A percentile compares a stretch with the other conserved stretches of the same genome.
These are phyloP conservation scores for Hagleromyces aurorensis DNA, from an alignment of 805 yeast genomes.

Conservation along the genomic window DNA sequence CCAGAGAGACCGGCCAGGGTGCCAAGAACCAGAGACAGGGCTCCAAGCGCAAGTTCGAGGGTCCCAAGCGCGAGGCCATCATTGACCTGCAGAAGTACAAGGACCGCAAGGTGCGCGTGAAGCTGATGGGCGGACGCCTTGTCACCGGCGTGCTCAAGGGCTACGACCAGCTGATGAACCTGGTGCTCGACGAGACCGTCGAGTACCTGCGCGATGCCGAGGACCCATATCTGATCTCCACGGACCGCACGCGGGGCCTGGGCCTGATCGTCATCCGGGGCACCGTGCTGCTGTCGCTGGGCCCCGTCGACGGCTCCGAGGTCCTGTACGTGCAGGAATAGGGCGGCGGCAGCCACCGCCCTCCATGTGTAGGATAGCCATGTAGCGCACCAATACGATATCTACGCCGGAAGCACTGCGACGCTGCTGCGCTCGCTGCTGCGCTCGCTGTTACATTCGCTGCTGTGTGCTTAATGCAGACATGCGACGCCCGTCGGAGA, in stretches of 20 bases:
- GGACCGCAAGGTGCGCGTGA: constrained; percentile 66
- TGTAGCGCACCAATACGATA: too few relatives aligned
- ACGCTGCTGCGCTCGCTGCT: too few relatives aligned
- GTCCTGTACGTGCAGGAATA: constrained; percentile 22
- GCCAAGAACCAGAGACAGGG: too few relatives aligned
- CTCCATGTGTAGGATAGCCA: too few relatives aligned
- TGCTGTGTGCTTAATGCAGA: too few relatives aligned
- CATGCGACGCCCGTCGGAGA: too few relatives aligned
- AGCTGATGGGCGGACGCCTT: constrained; percentile 79
- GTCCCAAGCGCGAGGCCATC: constrained; percentile 89
- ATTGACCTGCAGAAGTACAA: constrained; percentile 69
- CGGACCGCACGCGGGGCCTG: constrained; percentile 53
- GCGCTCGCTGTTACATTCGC: too few relatives aligned
- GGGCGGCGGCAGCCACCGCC: too few relatives aligned
- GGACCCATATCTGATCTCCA: constrained; percentile 43
- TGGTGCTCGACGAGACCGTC: constrained; percentile 61
- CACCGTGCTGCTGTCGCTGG: constrained; percentile 49
- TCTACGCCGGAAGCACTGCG: too few relatives aligned
- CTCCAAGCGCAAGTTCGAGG: constrained; percentile 40
- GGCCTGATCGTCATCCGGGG: constrained; percentile 85
- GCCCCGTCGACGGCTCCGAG: constrained; percentile 30
- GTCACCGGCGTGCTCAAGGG: constrained; percentile 80
- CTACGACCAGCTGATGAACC: constrained; percentile 70
- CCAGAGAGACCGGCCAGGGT: too few relatives aligned
- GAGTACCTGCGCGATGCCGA: constrained; percentile 59